phyloP scores from a whole-genome alignment of 306 rosid species.

The Prunus mongolica region DNA sequence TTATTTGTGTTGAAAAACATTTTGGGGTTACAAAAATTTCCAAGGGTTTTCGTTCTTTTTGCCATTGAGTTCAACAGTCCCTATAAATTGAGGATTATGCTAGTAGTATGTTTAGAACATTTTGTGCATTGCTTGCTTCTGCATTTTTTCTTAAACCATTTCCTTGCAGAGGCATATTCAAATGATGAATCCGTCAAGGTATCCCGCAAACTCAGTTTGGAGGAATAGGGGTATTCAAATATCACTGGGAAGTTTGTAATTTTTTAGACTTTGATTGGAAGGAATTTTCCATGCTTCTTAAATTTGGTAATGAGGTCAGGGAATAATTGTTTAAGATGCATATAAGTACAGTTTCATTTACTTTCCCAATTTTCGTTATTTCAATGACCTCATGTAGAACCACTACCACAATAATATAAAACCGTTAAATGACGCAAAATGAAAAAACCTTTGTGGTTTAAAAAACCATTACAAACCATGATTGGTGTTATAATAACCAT shows the following conservation, averaged over 20 bases:
- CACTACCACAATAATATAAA: too few relatives aligned
- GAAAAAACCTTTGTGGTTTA: too few relatives aligned
- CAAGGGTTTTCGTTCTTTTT: background rate
- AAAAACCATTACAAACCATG: too few relatives aligned
- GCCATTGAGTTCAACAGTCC: background rate
- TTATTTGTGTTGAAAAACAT: background rate
- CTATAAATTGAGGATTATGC: background rate
- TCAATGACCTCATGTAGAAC: too few relatives aligned
- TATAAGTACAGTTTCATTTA: too few relatives aligned
- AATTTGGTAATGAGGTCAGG: background rate
- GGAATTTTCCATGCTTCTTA: background rate
- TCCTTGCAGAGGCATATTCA: conserved; percentile 56
- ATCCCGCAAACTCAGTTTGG: conserved; percentile 9
- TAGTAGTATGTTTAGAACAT: background rate
- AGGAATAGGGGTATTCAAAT: too few relatives aligned
- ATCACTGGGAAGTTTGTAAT: background rate
- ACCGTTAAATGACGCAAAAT: too few relatives aligned
- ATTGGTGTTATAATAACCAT: too few relatives aligned
- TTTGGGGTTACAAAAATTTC: background rate
- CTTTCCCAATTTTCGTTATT: too few relatives aligned
- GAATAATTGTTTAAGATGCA: background rate
- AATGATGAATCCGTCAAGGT: conserved; percentile 91
- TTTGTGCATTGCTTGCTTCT: background rate
- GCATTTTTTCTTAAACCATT: background rate
- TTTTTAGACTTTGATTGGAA: background rate